phyloP scores from a whole-genome alignment of 805 yeast genomes.

The Wickerhamomyces strasburgensis region DNA sequence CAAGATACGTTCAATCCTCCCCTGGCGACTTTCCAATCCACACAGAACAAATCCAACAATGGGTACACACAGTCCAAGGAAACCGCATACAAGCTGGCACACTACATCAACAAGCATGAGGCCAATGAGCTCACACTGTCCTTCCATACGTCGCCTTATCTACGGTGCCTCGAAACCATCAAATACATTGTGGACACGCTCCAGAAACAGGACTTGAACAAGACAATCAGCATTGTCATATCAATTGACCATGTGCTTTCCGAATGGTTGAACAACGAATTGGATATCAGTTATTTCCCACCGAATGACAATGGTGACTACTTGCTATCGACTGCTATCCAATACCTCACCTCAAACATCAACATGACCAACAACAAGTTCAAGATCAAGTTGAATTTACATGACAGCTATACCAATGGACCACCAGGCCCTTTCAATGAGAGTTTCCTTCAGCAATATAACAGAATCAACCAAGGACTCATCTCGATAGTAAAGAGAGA shows the following conservation, averaged over 20 bases:
- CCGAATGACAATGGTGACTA: slow-evolving; percentile 43
- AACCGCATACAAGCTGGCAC: slow-evolving; percentile 20
- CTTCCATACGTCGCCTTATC: slow-evolving; percentile 39
- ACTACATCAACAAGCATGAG: slow-evolving; percentile 17
- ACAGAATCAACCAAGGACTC: slow-evolving; percentile 32
- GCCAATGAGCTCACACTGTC: slow-evolving; percentile 10
- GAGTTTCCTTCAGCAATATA: slow-evolving; percentile 31
- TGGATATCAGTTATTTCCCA: slow-evolving; percentile 35
- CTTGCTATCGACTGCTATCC: slow-evolving; percentile 33
- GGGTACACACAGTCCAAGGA: slow-evolving; percentile 24
- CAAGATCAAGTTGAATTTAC: slow-evolving; percentile 28
- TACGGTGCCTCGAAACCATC: slow-evolving; percentile 39
- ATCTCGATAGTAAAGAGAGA: slow-evolving; percentile 29
- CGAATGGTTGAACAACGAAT: slow-evolving; percentile 40
- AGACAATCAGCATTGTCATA: slow-evolving; percentile 22
- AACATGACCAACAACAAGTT: slow-evolving; percentile 18
- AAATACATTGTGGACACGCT: slow-evolving; percentile 22
- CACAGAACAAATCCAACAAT: slow-evolving; percentile 25
- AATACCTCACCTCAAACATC: slow-evolving; percentile 29
- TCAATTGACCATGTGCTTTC: slow-evolving; percentile 37
- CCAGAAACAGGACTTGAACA: slow-evolving; percentile 13
- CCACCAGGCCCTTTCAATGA: slow-evolving; percentile 42
- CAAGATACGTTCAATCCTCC: slow-evolving; percentile 24
- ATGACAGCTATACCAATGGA: slow-evolving; percentile 32
- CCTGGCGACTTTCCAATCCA: slow-evolving; percentile 23